Conservation (phyloP, 1,284 basidiomycete genomes). For the Caloboletus firmus region DNA sequence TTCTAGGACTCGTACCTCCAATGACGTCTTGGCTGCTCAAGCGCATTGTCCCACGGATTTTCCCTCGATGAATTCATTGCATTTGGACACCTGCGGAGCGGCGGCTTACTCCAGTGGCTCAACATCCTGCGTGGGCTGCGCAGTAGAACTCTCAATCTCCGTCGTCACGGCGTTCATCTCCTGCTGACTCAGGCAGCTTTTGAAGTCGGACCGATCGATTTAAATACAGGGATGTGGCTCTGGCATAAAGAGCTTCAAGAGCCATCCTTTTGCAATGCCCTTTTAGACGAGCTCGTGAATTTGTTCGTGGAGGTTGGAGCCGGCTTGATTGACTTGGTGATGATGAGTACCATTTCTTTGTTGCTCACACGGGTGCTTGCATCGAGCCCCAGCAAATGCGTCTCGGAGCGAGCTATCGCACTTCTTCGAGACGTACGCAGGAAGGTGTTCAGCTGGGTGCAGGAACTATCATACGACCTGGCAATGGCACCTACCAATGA, state of each 20-base stretch:
- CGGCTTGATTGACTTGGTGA: conserved; percentile 41
- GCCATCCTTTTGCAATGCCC: conserved; percentile 31
- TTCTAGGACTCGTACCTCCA: conserved; percentile 36
- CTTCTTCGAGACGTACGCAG: conserved; percentile 35
- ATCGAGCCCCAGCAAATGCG: conserved; percentile 10
- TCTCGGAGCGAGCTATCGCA: conserved; percentile 10
- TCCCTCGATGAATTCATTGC: conserved; percentile 43
- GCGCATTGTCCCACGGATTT: conserved; percentile 37
- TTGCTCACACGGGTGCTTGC: conserved; percentile 38
- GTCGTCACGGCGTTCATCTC: conserved; percentile 36
- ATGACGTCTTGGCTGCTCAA: conserved; percentile 18
- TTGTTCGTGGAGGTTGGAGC: conserved; percentile 30
- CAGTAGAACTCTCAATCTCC: conserved; percentile 38
- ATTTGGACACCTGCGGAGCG: conserved; percentile 44
- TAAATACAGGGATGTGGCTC: conserved; percentile 7
- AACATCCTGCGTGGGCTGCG: too few species aligned
- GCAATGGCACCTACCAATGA: conserved; percentile 18
- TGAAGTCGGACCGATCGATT: conserved; percentile 39
- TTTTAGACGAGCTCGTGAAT: conserved; percentile 36
- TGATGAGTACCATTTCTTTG: conserved; percentile 35
- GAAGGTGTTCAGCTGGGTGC: conserved; percentile 39
- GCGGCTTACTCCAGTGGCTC: conserved; percentile 45
- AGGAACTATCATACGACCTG: conserved; percentile 28
- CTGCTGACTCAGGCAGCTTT: conserved; percentile 42
- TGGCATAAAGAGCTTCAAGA: conserved; percentile 38